Evolutionary conservation across 2,329 filamentous ascomycete species (phyloP).

Genomic region (Calonectria hawksworthii): DNA sequence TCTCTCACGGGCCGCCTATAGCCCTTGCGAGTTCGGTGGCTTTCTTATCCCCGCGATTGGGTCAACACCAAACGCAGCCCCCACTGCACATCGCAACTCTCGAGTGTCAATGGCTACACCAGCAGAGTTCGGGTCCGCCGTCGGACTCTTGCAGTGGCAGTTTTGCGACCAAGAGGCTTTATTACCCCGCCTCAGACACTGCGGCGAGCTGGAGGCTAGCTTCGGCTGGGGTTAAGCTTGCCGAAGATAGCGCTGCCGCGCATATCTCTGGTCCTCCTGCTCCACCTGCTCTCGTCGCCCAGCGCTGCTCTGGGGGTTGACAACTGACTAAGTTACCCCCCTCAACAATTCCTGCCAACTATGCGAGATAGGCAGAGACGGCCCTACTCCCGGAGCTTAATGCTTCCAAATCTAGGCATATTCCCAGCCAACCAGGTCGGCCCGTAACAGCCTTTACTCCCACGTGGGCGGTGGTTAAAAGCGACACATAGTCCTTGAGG

Average conservation of each 20-base stretch:
- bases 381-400: slow-evolving; percentile 13
- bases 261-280: not conserved
- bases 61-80: slow-evolving; percentile 8
- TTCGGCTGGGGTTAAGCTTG: slow-evolving; percentile 11
- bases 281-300: not conserved
- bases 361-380: slow-evolving; percentile 11
- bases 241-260: slow-evolving; percentile 27
- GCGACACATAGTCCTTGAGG: not conserved
- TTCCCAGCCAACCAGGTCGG: slow-evolving; percentile 7
- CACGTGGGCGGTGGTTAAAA: slow-evolving; percentile 9
- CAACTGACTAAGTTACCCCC: slow-evolving; percentile 3
- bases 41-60: slow-evolving; percentile 17
- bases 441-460: not conserved
- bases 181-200: slow-evolving; percentile 24
- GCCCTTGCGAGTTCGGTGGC: slow-evolving; percentile 17
- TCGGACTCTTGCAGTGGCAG: not conserved
- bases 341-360: slow-evolving; percentile 19
- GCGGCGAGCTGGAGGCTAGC: slow-evolving; percentile 11
- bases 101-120: slow-evolving; percentile 19
- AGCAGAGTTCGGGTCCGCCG: slow-evolving; percentile 5
- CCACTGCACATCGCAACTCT: slow-evolving; percentile 27
- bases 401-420: slow-evolving; percentile 10
- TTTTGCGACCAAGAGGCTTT: not conserved
- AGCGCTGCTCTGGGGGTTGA: not conserved
- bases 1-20: not conserved